Evolutionary conservation across 305 asterid genomes (phyloP), one percentile per base, ranked within the genome.

Genomic region (Rubia peregrina): DNA sequence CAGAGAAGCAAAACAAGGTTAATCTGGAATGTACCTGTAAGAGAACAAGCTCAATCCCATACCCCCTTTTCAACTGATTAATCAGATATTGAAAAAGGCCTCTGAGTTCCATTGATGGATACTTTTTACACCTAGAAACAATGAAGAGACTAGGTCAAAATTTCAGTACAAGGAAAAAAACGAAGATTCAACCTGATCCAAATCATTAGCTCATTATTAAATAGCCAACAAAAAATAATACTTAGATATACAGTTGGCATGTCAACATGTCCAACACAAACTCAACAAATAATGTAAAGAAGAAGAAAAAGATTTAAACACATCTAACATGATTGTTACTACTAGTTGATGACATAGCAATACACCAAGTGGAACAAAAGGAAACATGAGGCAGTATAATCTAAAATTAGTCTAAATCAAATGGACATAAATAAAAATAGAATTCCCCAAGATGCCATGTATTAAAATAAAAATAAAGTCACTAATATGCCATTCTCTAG

Each of bases 11-110:
- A 36, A 70, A 76, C 74, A 36, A 41, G 53, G 51, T 41, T 64
- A 57, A 43, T 30, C 8, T 69, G 43, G 42, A 22, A 69, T 49
- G 57, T 63, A 95, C 99, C 99, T 95, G 99, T 76, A 95, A 81
- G 77, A 95, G 88, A 79, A 92, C 91, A 79, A 95, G 99, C 87
- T 95, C 99, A 77, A 90, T 90, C 77, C 99, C 99, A 82, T 76
- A 82, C 75, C 99, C 99, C 80, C 85, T 92, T 86, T 95, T 95
- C 89, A 95, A 87, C 81, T 95, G 99, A 80, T 95, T 95, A 40
- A 87, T 96, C 73, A 95, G 96, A 81, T 95, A 95, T 86, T 95
- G 99, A 84, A 95, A 95, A 71, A 95, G 98, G 64, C 99, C 99
- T 82, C 98, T 82, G 77, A 95, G 95, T 82, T 95, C 99, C 99